phyloP scores from a whole-genome alignment of 305 asterid species.

The Rubia peregrina region DNA sequence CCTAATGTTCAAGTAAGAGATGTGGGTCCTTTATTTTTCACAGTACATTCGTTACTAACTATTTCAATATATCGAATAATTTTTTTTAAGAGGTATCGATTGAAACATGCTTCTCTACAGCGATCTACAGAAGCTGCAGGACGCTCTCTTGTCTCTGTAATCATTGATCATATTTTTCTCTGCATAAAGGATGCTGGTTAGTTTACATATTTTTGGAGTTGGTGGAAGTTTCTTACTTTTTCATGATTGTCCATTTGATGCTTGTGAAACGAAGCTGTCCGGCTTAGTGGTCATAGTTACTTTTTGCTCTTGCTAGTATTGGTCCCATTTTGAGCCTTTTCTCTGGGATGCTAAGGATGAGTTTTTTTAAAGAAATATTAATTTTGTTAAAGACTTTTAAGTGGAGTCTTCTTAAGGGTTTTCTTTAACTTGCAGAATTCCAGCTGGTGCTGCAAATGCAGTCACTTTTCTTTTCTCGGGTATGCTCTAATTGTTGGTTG shows the following conservation, averaged over 20 bases:
- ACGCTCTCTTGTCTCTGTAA: constrained; percentile 73
- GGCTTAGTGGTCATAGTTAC: background rate
- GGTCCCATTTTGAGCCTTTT: background rate
- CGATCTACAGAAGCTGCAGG: constrained; percentile 93
- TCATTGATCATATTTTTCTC: constrained; percentile 92
- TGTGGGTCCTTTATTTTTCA: constrained; percentile 18
- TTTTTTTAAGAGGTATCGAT: constrained; percentile 15
- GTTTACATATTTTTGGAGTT: constrained; percentile 23
- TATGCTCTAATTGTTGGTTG: constrained; percentile 29
- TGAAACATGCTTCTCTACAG: constrained; percentile 38
- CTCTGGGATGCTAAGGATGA: background rate
- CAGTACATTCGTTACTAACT: background rate
- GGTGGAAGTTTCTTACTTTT: background rate
- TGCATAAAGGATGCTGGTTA: constrained; percentile 92
- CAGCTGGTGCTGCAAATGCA: constrained; percentile 97
- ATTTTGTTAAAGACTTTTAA: background rate
- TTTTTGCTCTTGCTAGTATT: background rate
- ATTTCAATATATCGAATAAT: background rate
- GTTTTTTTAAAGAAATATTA: background rate
- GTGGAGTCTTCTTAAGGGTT: constrained; percentile 12
- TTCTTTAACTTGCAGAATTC: constrained; percentile 65
- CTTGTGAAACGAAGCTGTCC: background rate
- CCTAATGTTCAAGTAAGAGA: constrained; percentile 61
- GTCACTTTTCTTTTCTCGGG: constrained; percentile 92
- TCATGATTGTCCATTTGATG: background rate